Evolutionary conservation across 768 basidiomycete genomes (phyloP).

Genomic region (Serendipita sp.): DNA sequence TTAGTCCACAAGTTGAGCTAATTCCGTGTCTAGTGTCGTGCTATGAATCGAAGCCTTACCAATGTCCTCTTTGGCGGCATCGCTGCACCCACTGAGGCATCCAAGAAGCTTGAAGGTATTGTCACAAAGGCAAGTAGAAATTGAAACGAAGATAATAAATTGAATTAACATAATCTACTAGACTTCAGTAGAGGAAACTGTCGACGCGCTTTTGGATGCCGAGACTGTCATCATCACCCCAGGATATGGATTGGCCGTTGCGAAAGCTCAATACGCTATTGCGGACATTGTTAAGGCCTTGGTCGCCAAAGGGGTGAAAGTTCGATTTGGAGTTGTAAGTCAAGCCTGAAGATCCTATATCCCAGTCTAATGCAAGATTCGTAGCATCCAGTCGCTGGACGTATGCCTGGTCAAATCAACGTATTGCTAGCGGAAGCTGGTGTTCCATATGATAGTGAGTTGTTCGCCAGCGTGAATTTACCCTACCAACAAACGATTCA

Average conservation of each 20-base stretch:
- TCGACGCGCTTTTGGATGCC: conserved; percentile 59
- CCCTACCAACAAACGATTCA: conserved; percentile 19
- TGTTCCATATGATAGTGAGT: conserved; percentile 75
- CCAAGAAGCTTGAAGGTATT: conserved; percentile 67
- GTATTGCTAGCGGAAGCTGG: conserved; percentile 83
- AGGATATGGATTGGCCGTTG: conserved; percentile 85
- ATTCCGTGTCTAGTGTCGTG: conserved; percentile 47
- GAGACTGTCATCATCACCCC: conserved; percentile 63
- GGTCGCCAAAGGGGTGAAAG: conserved; percentile 57
- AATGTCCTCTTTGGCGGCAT: conserved; percentile 89
- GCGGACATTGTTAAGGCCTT: conserved; percentile 62
- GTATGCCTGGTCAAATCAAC: conserved; percentile 89
- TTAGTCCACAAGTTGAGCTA: neutral
- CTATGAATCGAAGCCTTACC: conserved; percentile 76
- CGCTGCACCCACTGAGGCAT: conserved; percentile 29
- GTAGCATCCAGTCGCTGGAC: conserved; percentile 78
- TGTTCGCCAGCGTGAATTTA: neutral
- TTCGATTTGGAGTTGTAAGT: conserved; percentile 22
- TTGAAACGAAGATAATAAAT: neutral
- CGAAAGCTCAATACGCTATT: conserved; percentile 68
- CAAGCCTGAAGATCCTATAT: neutral
- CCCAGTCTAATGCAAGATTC: neutral
- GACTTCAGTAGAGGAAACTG: conserved; percentile 65
- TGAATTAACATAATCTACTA: neutral
- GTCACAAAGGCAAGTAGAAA: conserved; percentile 35